Evolutionary conservation across 2,329 filamentous ascomycete species (phyloP).

Genomic region (Monilinia fructicola): DNA sequence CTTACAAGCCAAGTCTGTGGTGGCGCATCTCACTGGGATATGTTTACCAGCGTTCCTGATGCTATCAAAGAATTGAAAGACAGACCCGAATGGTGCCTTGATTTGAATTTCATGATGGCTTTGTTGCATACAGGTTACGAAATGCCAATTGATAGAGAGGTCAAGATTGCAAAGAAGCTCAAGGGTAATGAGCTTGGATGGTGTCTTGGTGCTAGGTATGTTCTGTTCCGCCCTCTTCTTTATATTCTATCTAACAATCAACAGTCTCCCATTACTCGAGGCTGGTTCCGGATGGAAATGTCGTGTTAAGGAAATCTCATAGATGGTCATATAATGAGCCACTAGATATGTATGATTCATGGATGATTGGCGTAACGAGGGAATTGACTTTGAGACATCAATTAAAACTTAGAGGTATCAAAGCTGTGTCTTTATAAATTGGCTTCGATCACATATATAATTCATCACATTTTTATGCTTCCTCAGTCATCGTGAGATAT

Average conservation of each 20-base stretch:
- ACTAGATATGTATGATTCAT: slow-evolving; percentile 21
- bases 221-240: slow-evolving; percentile 1
- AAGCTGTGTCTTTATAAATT: neutral
- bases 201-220: slow-evolving; percentile 94
- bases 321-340: slow-evolving; percentile 37
- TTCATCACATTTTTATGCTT: slow-evolving; percentile 12
- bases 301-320: slow-evolving; percentile 74
- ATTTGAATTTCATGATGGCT: slow-evolving; percentile 94
- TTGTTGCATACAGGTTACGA: slow-evolving; percentile 94
- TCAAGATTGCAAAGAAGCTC: slow-evolving; percentile 98
- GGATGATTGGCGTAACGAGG: slow-evolving; percentile 17
- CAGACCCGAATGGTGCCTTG: slow-evolving; percentile 87
- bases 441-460: slow-evolving; percentile 19
- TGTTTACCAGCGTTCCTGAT: slow-evolving; percentile 73
- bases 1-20: slow-evolving; percentile 82
- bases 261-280: slow-evolving; percentile 77
- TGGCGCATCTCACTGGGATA: slow-evolving; percentile 73
- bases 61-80: slow-evolving; percentile 78
- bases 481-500: neutral
- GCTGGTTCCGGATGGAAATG: slow-evolving; percentile 87
- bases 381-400: slow-evolving; percentile 10
- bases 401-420: slow-evolving; percentile 10
- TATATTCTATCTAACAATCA: slow-evolving; percentile 41
- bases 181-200: slow-evolving; percentile 95
- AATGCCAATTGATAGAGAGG: slow-evolving; percentile 94